Conservation (phyloP, 2,329 filamentous ascomycete species). For the Drechslerella stenobrocha region DNA sequence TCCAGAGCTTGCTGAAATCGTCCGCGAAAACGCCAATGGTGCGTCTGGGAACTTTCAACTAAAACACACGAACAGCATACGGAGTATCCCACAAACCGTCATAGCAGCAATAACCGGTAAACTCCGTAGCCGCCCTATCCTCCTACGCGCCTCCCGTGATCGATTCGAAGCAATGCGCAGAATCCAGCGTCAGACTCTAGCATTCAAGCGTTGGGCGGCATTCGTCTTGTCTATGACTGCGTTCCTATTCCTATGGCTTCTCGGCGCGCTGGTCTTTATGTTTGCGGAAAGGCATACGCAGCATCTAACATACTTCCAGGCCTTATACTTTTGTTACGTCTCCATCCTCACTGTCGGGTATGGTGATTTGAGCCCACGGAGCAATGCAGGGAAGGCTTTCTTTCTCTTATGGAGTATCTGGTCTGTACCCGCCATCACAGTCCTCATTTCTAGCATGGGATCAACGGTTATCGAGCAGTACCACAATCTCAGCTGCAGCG, state of each 20-base stretch:
- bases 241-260: constrained; percentile 76
- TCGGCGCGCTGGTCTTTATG: constrained; percentile 78
- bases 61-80: constrained; percentile 17
- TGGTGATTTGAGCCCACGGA: constrained; percentile 75
- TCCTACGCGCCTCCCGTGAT: constrained; percentile 42
- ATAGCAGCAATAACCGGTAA: constrained; percentile 13
- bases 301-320: constrained; percentile 72
- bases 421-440: constrained; percentile 83
- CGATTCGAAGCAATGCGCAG: constrained; percentile 75
- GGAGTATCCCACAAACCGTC: constrained; percentile 19
- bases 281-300: constrained; percentile 60
- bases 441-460: constrained; percentile 79
- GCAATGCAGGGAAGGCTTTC: constrained; percentile 77
- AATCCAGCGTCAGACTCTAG: constrained; percentile 69
- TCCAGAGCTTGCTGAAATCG: constrained; percentile 22
- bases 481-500: constrained; percentile 63
- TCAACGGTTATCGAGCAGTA: constrained; percentile 76
- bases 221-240: constrained; percentile 69
- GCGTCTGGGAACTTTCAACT: neutral
- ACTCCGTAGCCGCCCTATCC: constrained; percentile 25
- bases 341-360: constrained; percentile 85
- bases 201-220: constrained; percentile 73
- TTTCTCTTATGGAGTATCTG: constrained; percentile 90
- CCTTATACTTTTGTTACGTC: constrained; percentile 84
- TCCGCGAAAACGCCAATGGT: constrained; percentile 1